These are phyloP conservation scores for Pseudogymnoascus sp. DNA, from an alignment of 2,329 filamentous ascomycete genomes.

Conservation along the genomic window DNA sequence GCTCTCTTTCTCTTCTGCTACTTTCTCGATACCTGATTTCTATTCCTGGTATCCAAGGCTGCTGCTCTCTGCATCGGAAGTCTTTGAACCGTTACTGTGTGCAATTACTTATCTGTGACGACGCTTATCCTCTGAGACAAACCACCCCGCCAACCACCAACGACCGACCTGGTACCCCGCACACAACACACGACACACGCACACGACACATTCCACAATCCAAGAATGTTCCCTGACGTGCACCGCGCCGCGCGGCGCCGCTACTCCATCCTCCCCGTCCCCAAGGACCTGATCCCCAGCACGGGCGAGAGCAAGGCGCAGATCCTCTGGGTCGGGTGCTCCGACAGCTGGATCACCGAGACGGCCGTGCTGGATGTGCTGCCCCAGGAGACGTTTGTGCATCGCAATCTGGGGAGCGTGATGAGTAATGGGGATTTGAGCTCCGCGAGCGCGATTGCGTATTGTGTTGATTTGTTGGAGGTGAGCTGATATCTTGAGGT, in stretches of 20 bases:
- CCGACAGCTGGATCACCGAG: conserved; percentile 57
- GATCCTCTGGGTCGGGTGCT: conserved; percentile 60
- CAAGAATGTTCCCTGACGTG: background rate
- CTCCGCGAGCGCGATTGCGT: conserved; percentile 53
- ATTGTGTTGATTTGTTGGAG: conserved; percentile 51
- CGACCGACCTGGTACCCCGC: background rate
- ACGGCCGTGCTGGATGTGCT: conserved; percentile 52
- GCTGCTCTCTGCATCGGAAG: background rate
- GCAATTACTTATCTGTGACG: too few relatives aligned
- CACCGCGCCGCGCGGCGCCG: background rate
- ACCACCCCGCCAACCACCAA: background rate
- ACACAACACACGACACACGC: background rate
- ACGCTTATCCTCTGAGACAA: background rate
- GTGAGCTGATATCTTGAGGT: conserved; percentile 30
- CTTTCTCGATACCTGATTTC: background rate
- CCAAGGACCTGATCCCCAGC: conserved; percentile 14
- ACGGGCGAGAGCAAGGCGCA: conserved; percentile 31
- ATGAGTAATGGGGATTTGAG: conserved; percentile 51
- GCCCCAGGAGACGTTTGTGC: conserved; percentile 60
- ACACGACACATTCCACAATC: background rate
- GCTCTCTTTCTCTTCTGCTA: background rate
- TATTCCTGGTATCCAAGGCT: background rate
- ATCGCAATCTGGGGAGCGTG: conserved; percentile 63
- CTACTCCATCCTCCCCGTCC: conserved; percentile 14
- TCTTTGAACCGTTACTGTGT: background rate